Evolutionary conservation across 176 grass and related monocot species (phyloP).

Genomic region (Metroxylon sagu): DNA sequence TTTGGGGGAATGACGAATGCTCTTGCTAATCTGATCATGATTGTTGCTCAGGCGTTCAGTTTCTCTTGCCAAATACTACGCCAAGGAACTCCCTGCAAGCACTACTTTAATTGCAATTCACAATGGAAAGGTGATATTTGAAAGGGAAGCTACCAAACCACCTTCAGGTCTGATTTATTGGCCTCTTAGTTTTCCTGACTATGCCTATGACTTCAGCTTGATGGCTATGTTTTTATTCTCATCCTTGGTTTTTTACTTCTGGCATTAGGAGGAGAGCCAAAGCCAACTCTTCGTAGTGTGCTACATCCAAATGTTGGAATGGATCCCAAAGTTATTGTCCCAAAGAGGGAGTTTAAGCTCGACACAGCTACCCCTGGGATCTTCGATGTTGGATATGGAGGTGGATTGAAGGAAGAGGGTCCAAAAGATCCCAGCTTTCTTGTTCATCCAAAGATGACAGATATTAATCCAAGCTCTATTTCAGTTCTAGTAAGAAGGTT

Average conservation of each 20-base stretch:
- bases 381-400: background rate
- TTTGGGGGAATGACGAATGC: too few relatives aligned
- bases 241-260: background rate
- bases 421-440: too few relatives aligned
- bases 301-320: conserved; percentile 63
- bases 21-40: background rate
- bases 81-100: conserved; percentile 71
- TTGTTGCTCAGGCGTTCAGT: conserved; percentile 44
- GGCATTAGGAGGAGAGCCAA: conserved; percentile 49
- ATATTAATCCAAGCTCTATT: conserved; percentile 7
- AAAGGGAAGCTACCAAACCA: conserved; percentile 38
- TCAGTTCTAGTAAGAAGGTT: conserved; percentile 21
- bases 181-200: background rate
- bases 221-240: background rate
- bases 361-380: too few relatives aligned
- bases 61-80: conserved; percentile 74
- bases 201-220: too few relatives aligned
- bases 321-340: conserved; percentile 65
- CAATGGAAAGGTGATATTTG: conserved; percentile 66
- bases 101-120: conserved; percentile 64
- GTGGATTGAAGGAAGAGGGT: background rate
- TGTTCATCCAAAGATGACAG: too few relatives aligned
- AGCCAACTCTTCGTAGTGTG: conserved; percentile 49
- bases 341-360: conserved; percentile 44
- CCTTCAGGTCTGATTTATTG: conserved; percentile 37